Evolutionary conservation across 2,329 filamentous ascomycete genomes (phyloP).

Genomic region (Corinectria fuckeliana): DNA sequence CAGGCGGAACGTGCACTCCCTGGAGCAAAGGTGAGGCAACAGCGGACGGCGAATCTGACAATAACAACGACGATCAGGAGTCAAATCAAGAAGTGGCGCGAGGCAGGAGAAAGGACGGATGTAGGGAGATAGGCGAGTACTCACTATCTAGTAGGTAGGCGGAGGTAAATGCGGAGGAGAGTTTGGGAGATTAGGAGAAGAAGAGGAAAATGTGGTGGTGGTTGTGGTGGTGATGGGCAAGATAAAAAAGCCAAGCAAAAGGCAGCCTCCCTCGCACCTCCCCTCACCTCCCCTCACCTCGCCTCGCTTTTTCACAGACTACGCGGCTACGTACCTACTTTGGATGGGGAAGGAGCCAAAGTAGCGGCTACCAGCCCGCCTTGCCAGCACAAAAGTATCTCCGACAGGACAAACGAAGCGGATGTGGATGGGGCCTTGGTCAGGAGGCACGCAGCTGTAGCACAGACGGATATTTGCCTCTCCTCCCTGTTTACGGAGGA

Average conservation of each 20-base stretch:
- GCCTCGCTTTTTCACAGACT: conserved; percentile 3
- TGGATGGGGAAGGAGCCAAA: conserved; percentile 7
- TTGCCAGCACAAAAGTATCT: conserved; percentile 14
- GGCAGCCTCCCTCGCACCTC: conserved; percentile 12
- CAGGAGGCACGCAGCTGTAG: background rate
- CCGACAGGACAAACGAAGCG: conserved; percentile 8
- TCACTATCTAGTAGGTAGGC: too few relatives aligned
- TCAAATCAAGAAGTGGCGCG: conserved; percentile 16
- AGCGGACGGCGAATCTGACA: conserved; percentile 27
- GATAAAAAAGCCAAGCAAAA: conserved; percentile 25
- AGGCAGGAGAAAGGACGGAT: conserved; percentile 7
- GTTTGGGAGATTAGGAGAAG: conserved; percentile 13
- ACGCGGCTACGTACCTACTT: conserved; percentile 14
- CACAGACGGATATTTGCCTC: conserved; percentile 21
- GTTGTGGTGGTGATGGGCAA: conserved; percentile 28
- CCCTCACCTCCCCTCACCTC: background rate
- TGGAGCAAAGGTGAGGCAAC: conserved; percentile 26
- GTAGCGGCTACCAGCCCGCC: conserved; percentile 10
- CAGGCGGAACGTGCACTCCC: conserved; percentile 38
- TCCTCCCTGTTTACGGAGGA: background rate
- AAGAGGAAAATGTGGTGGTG: conserved; percentile 21
- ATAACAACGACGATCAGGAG: conserved; percentile 17
- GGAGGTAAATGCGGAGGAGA: conserved; percentile 13
- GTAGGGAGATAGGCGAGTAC: conserved; percentile 21
- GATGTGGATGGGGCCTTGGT: conserved; percentile 11